These are phyloP conservation scores for Haematococcus lacustris DNA, from an alignment of 139 green algal genomes.

Conservation along the genomic window DNA sequence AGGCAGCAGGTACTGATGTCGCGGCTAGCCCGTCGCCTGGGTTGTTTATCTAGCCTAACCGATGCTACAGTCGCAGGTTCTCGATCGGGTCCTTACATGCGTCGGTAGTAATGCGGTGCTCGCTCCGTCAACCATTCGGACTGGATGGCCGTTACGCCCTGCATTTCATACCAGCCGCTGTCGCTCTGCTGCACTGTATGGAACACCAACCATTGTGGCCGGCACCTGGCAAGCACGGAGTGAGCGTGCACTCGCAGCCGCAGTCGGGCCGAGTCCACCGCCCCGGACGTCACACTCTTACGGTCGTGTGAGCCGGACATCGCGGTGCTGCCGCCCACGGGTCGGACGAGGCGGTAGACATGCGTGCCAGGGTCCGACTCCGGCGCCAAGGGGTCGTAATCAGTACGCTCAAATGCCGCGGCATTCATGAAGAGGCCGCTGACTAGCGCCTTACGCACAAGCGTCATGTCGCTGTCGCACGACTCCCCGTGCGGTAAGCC, in stretches of 20 bases:
- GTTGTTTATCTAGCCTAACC: too few relatives aligned
- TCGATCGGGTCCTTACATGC: too few relatives aligned
- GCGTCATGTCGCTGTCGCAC: slow-evolving; percentile 37
- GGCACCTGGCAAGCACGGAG: slow-evolving; percentile 27
- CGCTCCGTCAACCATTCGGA: slow-evolving; percentile 63
- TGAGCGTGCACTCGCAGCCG: slow-evolving; percentile 28
- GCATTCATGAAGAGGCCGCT: slow-evolving; percentile 63
- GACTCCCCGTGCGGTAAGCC: slow-evolving; percentile 29
- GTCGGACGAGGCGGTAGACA: slow-evolving; percentile 55
- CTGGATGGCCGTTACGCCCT: slow-evolving; percentile 60
- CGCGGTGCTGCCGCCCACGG: slow-evolving; percentile 4
- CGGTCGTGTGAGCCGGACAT: background rate
- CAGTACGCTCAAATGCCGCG: slow-evolving; percentile 38
- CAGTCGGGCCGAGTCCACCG: slow-evolving; percentile 4
- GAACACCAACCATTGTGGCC: slow-evolving; percentile 23
- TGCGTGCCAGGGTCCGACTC: slow-evolving; percentile 34
- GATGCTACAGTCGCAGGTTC: too few relatives aligned
- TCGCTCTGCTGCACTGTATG: slow-evolving; percentile 47
- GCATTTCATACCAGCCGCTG: slow-evolving; percentile 62
- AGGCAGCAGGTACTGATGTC: too few relatives aligned
- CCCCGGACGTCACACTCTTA: background rate
- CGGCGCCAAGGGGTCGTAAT: slow-evolving; percentile 34
- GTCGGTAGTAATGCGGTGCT: slow-evolving; percentile 71
- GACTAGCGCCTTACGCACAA: slow-evolving; percentile 9
- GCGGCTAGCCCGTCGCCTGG: too few relatives aligned